Base-by-base conservation (phyloP, 2,329 filamentous ascomycete genomes). In the Penicillium occitanis region DNA sequence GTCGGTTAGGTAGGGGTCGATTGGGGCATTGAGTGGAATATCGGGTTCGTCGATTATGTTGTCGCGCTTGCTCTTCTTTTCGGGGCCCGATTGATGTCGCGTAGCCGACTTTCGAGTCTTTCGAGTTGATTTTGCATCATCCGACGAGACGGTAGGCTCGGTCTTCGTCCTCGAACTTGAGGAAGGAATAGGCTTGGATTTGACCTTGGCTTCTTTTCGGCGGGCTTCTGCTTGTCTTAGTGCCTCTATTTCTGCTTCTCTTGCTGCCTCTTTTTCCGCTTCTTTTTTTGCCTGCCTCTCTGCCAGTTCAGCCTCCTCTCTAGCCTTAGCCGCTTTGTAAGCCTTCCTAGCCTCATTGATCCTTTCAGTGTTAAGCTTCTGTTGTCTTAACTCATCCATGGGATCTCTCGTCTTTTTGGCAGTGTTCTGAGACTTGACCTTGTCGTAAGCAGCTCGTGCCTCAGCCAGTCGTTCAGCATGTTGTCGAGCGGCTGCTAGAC, bases 381-480 rank as follows among this genome's bases (percentile, higher is more conserved):
- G 65, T 14, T 67, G 37, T 7, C n/a, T 37, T 10, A 65, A 28
- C 14, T 59, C 61, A 35, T 63, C 66, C 58, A 46, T 25, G 1
- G 63, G 50, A 0, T 22, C 28, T 40, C 28, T 67, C 7, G n/a
- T 58, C 33, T 57, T 44, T 14, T 65, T 67, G 2, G 59, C 33
- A 14, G 40, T 46, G 11, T 25, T 61, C 22, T 62, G 61, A 10
- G 46, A 22, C 11, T 67, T 64, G 28, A 48, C 65, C 30, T 63
- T 64, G 25, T 65, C 63, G 51, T 65, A 67, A 10, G 66, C 66
- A 58, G 59, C 59, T 17, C 63, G 62, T 33, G 63, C 66, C 37
- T 67, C 66, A 2, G 66, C 66, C 42, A 67, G 63, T 57, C 63
- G 30, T 30, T 67, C 66, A n/a, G 66, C 66, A n/a, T 65, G 59